These are phyloP conservation scores for Alisma plantagoaquatica DNA, from an alignment of 106 monocot species.

Conservation along the genomic window DNA sequence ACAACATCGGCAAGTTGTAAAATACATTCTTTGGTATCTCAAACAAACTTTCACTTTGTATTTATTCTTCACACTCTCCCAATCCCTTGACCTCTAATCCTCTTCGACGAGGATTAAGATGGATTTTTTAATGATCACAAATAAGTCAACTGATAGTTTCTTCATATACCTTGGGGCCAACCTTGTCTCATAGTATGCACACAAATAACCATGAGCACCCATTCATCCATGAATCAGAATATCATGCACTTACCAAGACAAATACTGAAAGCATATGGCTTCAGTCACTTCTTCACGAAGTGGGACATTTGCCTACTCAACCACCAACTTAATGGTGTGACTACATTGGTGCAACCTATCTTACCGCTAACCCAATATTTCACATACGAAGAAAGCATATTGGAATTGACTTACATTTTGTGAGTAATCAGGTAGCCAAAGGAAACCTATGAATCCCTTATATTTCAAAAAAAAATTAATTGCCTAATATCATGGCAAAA, in stretches of 20 bases:
- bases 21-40: neutral
- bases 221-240: neutral
- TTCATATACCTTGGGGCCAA: neutral
- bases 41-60: neutral
- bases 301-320: neutral
- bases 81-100: neutral
- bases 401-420: neutral
- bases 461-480: no score
- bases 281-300: neutral
- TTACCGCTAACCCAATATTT: neutral
- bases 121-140: neutral
- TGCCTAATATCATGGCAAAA: no score
- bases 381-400: neutral
- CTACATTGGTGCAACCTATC: neutral
- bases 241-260: neutral
- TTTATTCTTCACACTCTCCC: neutral
- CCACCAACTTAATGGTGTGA: neutral
- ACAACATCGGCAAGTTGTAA: neutral
- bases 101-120: neutral
- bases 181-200: neutral
- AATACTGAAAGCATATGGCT: neutral
- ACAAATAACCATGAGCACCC: no score
- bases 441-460: no score
- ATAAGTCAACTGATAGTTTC: neutral
- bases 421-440: neutral